A percentile compares a stretch with the other conserved stretches of the same genome.
phyloP scores from a whole-genome alignment of 2,329 filamentous ascomycete species.

The Blastomyces parvus region DNA sequence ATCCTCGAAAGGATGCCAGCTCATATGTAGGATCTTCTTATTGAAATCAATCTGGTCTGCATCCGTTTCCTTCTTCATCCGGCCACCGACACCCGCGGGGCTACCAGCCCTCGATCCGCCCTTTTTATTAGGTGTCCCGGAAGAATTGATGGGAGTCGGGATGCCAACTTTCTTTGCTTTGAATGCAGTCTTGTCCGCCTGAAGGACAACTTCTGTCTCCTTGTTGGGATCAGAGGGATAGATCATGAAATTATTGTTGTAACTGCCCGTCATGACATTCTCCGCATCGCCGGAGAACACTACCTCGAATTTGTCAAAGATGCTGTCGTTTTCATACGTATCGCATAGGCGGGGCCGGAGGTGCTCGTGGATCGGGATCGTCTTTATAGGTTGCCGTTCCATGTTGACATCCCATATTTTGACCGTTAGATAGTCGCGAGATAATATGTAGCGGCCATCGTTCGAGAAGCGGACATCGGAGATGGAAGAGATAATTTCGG shows the following conservation, averaged over 20 bases:
- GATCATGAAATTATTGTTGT: slow-evolving; percentile 99
- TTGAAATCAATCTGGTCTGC: slow-evolving; percentile 99
- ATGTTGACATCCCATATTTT: slow-evolving; percentile 99
- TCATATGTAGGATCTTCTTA: slow-evolving; percentile 99
- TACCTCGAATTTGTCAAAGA: slow-evolving; percentile 99
- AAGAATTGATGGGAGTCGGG: slow-evolving; percentile 89
- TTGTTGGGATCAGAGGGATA: slow-evolving; percentile 93
- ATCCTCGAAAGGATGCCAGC: slow-evolving; percentile 99
- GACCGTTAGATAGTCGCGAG: slow-evolving; percentile 93
- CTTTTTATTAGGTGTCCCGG: slow-evolving; percentile 65
- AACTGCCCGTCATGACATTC: slow-evolving; percentile 99
- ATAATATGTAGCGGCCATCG: slow-evolving; percentile 93
- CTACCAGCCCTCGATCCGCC: slow-evolving; percentile 78
- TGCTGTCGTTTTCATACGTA: slow-evolving; percentile 98
- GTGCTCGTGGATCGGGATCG: slow-evolving; percentile 97
- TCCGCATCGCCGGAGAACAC: slow-evolving; percentile 97
- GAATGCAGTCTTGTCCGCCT: slow-evolving; percentile 98
- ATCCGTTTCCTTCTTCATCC: slow-evolving; percentile 98
- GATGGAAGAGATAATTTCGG: slow-evolving; percentile 98
- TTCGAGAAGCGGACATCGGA: slow-evolving; percentile 96
- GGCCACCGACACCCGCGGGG: slow-evolving; percentile 75
- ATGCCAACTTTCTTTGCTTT: slow-evolving; percentile 99
- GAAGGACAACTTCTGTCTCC: slow-evolving; percentile 92
- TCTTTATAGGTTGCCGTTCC: slow-evolving; percentile 95
- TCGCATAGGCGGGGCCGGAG: slow-evolving; percentile 88